These are phyloP conservation scores for Malassezia pachydermatis DNA, from an alignment of 1,284 basidiomycete species.

Conservation along the genomic window DNA sequence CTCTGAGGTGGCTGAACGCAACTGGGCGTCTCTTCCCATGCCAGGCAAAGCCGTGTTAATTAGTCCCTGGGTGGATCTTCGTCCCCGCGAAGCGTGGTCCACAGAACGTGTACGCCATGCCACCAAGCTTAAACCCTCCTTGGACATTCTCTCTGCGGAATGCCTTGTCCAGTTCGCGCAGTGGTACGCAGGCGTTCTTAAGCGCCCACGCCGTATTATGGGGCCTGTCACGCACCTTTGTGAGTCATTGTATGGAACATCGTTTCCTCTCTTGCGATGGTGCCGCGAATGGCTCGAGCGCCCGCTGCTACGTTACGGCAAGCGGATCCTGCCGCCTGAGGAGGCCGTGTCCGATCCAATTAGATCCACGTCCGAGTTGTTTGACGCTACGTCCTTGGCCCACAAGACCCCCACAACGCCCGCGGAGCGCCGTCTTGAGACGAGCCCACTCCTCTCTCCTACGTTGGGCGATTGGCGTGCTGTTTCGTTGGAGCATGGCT, in stretches of 20 bases:
- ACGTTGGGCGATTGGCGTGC: slow-evolving; percentile 37
- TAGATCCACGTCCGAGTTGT: not conserved
- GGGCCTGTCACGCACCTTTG: slow-evolving; percentile 21
- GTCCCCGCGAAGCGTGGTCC: slow-evolving; percentile 26
- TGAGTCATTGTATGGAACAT: not conserved
- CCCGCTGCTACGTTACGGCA: slow-evolving; percentile 1
- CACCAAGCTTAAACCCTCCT: slow-evolving; percentile 2
- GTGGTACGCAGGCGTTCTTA: slow-evolving; percentile 38
- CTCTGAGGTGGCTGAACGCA: slow-evolving; percentile 26
- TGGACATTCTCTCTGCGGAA: slow-evolving; percentile 41
- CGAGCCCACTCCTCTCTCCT: slow-evolving; percentile 31
- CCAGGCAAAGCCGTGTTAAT: slow-evolving; percentile 42
- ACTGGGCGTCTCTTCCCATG: slow-evolving; percentile 39
- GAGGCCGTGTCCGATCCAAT: slow-evolving; percentile 4
- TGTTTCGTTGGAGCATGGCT: slow-evolving; percentile 27
- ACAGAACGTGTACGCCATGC: slow-evolving; percentile 30
- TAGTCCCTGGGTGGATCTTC: slow-evolving; percentile 43
- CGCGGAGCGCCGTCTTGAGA: slow-evolving; percentile 18
- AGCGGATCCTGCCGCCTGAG: not conserved
- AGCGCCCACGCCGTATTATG: slow-evolving; percentile 31
- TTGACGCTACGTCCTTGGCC: slow-evolving; percentile 17
- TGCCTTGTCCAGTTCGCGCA: slow-evolving; percentile 45
- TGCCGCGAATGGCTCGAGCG: not conserved
- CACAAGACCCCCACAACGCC: slow-evolving; percentile 26
- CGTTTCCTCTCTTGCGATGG: not conserved